A percentile compares a stretch with the other conserved stretches of the same genome.
Conservation (phyloP, 2,329 filamentous ascomycete species). For the Ophiocordyceps camponoti-rufipedis region DNA sequence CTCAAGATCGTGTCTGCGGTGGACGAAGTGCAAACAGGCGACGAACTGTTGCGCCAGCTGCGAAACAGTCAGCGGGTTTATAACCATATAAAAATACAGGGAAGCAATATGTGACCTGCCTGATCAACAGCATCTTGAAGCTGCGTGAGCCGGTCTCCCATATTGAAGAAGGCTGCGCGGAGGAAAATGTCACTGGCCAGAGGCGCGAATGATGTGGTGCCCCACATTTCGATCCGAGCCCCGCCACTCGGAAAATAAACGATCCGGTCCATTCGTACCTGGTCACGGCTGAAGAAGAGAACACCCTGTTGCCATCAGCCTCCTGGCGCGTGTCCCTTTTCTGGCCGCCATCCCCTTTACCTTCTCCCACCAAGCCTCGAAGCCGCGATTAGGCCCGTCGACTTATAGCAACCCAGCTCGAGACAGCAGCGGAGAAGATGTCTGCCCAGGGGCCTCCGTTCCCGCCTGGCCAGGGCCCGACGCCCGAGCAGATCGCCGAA, state of each 20-base stretch:
- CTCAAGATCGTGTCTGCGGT: constrained; percentile 49
- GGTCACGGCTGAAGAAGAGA: constrained; percentile 11
- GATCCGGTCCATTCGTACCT: constrained; percentile 6
- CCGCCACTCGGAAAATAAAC: constrained; percentile 11
- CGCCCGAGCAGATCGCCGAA: constrained; percentile 66
- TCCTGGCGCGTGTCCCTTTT: too few relatives aligned
- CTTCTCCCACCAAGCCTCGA: background rate
- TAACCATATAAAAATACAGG: background rate
- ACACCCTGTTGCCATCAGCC: constrained; percentile 14
- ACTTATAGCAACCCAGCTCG: background rate
- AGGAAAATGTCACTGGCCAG: background rate
- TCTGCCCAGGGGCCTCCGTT: constrained; percentile 9
- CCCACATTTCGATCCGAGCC: background rate
- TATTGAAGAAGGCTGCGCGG: constrained; percentile 14
- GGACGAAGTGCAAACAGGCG: constrained; percentile 46
- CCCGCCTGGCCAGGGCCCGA: constrained; percentile 31
- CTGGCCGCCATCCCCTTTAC: background rate
- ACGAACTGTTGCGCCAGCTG: constrained; percentile 53
- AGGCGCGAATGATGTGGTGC: background rate
- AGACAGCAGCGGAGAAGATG: constrained; percentile 6
- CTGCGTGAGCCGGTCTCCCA: constrained; percentile 65
- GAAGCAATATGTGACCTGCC: constrained; percentile 23
- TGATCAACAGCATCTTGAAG: constrained; percentile 73
- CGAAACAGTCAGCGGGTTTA: background rate
- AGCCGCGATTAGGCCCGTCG: background rate